Base-by-base conservation (phyloP, 1,284 basidiomycete genomes). In the Leccinum fallax region DNA sequence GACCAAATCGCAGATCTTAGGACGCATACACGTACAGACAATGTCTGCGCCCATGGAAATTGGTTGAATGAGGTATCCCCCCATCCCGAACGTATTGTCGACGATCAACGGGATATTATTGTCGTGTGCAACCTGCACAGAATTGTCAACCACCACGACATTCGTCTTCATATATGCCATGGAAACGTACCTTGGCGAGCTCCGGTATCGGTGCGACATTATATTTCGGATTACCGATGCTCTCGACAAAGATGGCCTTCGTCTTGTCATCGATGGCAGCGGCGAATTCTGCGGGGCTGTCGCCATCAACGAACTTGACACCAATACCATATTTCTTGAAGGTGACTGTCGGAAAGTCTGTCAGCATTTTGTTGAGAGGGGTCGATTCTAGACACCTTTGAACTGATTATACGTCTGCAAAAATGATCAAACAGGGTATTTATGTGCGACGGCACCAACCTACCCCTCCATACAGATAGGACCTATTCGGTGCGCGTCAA, bases 81-180 rank as follows among this genome's bases (percentile, higher is more conserved):
- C 92, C 75, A 92, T 88, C 62, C 93, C 93, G 67, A 95, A 94
- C 0, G 93, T 95, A 76, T 95, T 95, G 76, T 95, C 94, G 0
- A 95, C 93, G 49, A 94, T 85, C 51, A 94, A 78, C 0, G 93
- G 92, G 40, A 94, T 87, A 3, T 83, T 83, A 67, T 88, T 78
- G 57, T 85, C 83, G 71, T 94, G 92, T 0, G 93, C 93, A 53
- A 85, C 66, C 79, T 82, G 46, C 28, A 24, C 30, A 40, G 9
- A 32, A 52, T 16, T 5, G 13, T 49, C 48, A 24, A 0, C 43
- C 34, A 15, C 15, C 43, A 49, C 2, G 21, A 7, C 28, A 32
- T 19, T 49, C 51, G 21, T 30, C 15, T 15, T 24, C 30, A 11
- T 5, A n/a, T 13, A 0, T 10, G n/a, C 24, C 24, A 5, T 15